Percentiles rank a stretch among this genome's conserved stretches.
Conservation (phyloP, 1,284 basidiomycete species). For the Mycena sp. region DNA sequence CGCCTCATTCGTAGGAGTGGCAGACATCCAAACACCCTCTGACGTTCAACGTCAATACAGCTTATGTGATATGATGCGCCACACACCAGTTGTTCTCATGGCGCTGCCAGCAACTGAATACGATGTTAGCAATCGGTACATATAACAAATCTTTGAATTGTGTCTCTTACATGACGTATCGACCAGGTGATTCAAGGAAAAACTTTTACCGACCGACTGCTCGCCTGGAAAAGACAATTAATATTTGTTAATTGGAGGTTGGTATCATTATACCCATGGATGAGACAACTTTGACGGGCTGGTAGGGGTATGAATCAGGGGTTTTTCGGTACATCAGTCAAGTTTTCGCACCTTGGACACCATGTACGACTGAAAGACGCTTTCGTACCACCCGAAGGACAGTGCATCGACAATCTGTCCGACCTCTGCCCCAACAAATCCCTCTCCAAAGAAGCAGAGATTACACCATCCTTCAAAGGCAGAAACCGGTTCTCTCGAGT, state of each 20-base stretch:
- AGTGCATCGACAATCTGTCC: constrained; percentile 60
- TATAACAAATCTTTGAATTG: not conserved
- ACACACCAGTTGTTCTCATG: constrained; percentile 63
- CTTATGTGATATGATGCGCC: not conserved
- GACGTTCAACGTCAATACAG: not conserved
- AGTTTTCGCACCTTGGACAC: constrained; percentile 55
- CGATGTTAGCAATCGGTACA: not conserved
- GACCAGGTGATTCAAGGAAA: constrained; percentile 68
- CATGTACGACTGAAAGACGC: constrained; percentile 69
- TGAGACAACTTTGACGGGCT: constrained; percentile 71
- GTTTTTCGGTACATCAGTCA: not conserved
- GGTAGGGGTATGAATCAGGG: not conserved
- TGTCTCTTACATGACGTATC: constrained; percentile 59
- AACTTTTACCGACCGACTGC: constrained; percentile 73
- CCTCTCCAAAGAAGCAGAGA: constrained; percentile 57
- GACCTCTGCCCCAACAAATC: constrained; percentile 66
- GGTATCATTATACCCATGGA: constrained; percentile 59
- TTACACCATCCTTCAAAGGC: constrained; percentile 67
- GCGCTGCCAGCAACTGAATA: constrained; percentile 62
- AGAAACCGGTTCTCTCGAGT: constrained; percentile 66
- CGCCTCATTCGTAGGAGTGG: constrained; percentile 63
- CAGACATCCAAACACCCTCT: constrained; percentile 76
- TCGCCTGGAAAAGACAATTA: constrained; percentile 42
- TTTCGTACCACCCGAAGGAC: constrained; percentile 74
- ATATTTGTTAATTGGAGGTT: too few species aligned